These are phyloP conservation scores for Lepidium africanum DNA, from an alignment of 345 rosid genomes.

Conservation along the genomic window DNA sequence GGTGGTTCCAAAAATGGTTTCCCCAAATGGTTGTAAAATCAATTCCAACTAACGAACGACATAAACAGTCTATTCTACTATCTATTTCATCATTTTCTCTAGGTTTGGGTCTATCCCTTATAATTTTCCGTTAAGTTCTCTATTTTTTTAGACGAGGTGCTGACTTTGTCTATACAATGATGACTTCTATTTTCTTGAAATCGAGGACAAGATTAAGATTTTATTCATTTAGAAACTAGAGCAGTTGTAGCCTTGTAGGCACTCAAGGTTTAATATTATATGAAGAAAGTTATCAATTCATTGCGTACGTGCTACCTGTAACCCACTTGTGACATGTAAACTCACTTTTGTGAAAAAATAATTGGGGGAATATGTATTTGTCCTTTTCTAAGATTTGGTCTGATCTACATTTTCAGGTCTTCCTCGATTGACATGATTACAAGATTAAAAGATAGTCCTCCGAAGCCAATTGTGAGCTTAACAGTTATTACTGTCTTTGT, in stretches of 20 bases:
- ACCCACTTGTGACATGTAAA: background rate
- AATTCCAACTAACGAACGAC: background rate
- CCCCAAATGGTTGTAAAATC: background rate
- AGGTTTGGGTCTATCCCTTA: background rate
- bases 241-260: background rate
- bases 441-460: slow-evolving; percentile 33
- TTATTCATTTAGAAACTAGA: background rate
- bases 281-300: background rate
- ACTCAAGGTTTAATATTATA: background rate
- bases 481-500: background rate
- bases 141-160: background rate
- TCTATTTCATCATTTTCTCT: background rate
- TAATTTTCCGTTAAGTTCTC: background rate
- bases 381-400: background rate
- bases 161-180: background rate
- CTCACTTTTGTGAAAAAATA: background rate
- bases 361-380: background rate
- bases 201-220: background rate
- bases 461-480: slow-evolving; percentile 44
- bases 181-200: background rate
- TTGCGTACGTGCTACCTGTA: background rate
- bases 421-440: slow-evolving; percentile 24
- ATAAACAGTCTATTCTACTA: background rate
- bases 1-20: background rate
- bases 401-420: slow-evolving; percentile 38